Evolutionary conservation across 192 early-diverging fungal species (phyloP), one percentile per base, ranked within the genome.

Genomic region (Gamsiella multidivaricata): DNA sequence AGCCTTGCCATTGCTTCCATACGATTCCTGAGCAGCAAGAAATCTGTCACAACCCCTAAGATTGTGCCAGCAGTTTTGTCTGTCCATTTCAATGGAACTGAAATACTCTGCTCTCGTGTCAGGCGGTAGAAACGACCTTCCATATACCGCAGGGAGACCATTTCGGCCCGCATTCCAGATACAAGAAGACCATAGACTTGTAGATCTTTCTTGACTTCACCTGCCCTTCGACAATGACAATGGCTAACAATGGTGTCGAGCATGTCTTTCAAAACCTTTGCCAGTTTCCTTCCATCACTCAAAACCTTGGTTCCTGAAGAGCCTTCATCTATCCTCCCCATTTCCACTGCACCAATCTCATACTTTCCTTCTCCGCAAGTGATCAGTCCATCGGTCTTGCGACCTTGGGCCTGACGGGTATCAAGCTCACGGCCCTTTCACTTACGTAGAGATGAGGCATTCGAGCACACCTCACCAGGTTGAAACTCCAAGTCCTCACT

Each of bases 251-350:
- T 58, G 8, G 8, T 41, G 25, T 58, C 56, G n/a, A 14, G 22
- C 56, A 58, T 58, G 25, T 58, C 56, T 25, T 58, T 58, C 10
- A 58, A 22, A 33, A 43, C 3, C 39, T 58, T 58, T 39, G 37
- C 11, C 3, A 58, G 39, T 25, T 58, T 58, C 23, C 36, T 43
- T 41, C 34, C 39, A 26, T 58, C 56, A 25, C 28, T 43, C 18
- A 58, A 31, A 39, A 42, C 39, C 41, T 58, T 58, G 1, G 37
- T 58, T 3, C 56, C 37, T 12, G 37, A 43, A n/a, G 37, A 9
- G 14, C 53, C 53, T 5, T n/a, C 32, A n/a, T 54, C 53, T n/a
- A 18, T 32, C 32, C 34, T 54, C 10, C 53, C 53, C 2, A 54
- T 25, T 3, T 54, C 53, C 2, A 54, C 32, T 3, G 53, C 53